Evolutionary conservation across 1,284 basidiomycete genomes (phyloP).

Genomic region (Cystobasidium sp.): DNA sequence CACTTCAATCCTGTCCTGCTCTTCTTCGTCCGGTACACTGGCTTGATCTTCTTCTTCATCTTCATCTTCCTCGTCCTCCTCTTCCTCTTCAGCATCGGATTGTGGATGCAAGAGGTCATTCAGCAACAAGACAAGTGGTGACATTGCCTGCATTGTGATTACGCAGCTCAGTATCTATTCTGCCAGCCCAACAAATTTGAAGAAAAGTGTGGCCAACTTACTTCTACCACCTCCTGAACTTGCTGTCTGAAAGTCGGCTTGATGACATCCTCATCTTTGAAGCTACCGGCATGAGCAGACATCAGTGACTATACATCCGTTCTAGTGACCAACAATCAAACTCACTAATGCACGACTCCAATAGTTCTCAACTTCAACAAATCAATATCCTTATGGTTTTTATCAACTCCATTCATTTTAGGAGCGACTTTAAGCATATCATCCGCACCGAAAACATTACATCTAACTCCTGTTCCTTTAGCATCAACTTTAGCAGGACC

Average conservation of each 20-base stretch:
- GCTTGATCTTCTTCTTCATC: slow-evolving; percentile 38
- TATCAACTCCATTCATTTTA: slow-evolving; percentile 54
- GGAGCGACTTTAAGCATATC: slow-evolving; percentile 55
- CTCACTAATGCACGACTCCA: slow-evolving; percentile 47
- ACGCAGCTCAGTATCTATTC: not conserved
- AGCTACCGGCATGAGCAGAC: slow-evolving; percentile 32
- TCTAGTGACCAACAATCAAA: not conserved
- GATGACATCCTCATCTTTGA: slow-evolving; percentile 51
- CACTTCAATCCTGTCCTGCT: slow-evolving; percentile 38
- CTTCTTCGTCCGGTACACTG: slow-evolving; percentile 28
- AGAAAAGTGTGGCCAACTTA: too few relatives aligned
- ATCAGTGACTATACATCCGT: not conserved
- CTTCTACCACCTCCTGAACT: slow-evolving; percentile 43
- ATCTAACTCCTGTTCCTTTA: slow-evolving; percentile 44
- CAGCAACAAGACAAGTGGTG: slow-evolving; percentile 49
- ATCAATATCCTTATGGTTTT: slow-evolving; percentile 56
- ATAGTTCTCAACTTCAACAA: slow-evolving; percentile 53
- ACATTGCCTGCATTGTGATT: slow-evolving; percentile 28
- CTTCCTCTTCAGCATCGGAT: slow-evolving; percentile 35
- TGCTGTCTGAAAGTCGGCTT: slow-evolving; percentile 45
- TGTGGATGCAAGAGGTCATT: slow-evolving; percentile 49
- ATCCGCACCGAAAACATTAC: slow-evolving; percentile 52
- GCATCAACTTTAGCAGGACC: slow-evolving; percentile 49
- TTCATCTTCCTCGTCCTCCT: slow-evolving; percentile 21
- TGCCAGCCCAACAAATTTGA: too few relatives aligned